Conservation (phyloP, 306 rosid genomes). For the Acacia acuminata region DNA sequence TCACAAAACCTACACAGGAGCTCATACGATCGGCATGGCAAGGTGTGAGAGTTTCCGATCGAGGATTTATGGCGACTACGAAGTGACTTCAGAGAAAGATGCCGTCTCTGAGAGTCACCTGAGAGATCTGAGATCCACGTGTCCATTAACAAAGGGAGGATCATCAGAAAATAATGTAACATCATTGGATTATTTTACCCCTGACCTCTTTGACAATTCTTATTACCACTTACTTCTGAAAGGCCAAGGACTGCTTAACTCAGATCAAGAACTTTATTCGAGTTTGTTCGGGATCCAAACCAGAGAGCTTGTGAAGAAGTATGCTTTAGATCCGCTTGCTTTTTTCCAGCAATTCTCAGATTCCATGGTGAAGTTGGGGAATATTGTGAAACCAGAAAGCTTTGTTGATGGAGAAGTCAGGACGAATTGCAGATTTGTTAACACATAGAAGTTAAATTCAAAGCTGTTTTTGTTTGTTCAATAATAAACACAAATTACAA, state of each 20-base stretch:
- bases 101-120: conserved; percentile 51
- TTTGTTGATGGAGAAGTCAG: conserved; percentile 71
- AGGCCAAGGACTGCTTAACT: conserved; percentile 75
- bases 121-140: conserved; percentile 51
- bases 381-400: conserved; percentile 63
- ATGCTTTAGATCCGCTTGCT: conserved; percentile 66
- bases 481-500: not conserved
- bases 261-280: conserved; percentile 84
- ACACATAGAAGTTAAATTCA: conserved; percentile 46
- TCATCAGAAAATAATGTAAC: conserved; percentile 54
- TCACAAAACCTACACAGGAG: conserved; percentile 55
- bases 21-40: conserved; percentile 94
- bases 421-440: conserved; percentile 83
- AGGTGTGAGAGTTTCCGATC: conserved; percentile 60
- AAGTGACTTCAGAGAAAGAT: conserved; percentile 44
- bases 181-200: conserved; percentile 79
- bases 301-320: conserved; percentile 63
- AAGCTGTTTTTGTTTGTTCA: not conserved
- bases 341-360: conserved; percentile 89
- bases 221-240: conserved; percentile 64
- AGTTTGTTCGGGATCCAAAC: conserved; percentile 65
- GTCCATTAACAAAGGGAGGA: conserved; percentile 56
- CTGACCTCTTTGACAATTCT: conserved; percentile 82
- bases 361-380: conserved; percentile 90
- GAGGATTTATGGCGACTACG: conserved; percentile 67